These are phyloP conservation scores for Aegle marmelos DNA, from an alignment of 345 rosid species.

Conservation along the genomic window DNA sequence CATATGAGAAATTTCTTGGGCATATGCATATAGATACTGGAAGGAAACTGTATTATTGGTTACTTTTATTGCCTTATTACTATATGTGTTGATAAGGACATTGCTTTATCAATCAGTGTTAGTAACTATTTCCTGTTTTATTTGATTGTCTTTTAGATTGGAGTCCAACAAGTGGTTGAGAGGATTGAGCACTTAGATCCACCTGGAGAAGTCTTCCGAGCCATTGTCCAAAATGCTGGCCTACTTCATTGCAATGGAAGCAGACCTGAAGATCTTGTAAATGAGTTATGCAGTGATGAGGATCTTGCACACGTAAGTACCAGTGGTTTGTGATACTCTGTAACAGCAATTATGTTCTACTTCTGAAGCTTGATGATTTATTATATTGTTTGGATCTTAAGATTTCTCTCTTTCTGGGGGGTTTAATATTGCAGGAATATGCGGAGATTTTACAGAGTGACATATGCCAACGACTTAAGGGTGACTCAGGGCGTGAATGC, in stretches of 20 bases:
- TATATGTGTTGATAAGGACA: neutral
- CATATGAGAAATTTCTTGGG: neutral
- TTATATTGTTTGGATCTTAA: neutral
- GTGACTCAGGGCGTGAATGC: conserved; percentile 24
- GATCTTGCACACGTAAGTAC: conserved; percentile 55
- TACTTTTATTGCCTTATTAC: neutral
- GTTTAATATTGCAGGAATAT: conserved; percentile 55
- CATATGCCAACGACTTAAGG: conserved; percentile 35
- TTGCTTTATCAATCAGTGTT: neutral
- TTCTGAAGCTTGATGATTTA: neutral
- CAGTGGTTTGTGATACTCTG: neutral
- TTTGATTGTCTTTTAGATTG: conserved; percentile 32
- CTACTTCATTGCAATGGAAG: conserved; percentile 25
- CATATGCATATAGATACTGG: neutral
- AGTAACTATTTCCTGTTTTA: neutral
- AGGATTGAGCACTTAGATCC: conserved; percentile 50
- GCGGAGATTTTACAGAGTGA: conserved; percentile 54
- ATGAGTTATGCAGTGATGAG: conserved; percentile 53
- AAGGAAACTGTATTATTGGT: neutral
- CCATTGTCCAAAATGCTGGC: conserved; percentile 57
- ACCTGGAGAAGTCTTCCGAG: conserved; percentile 57
- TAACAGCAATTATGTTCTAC: neutral
- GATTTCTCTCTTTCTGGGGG: neutral
- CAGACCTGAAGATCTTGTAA: conserved; percentile 40
- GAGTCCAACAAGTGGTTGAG: conserved; percentile 45